Conservation (phyloP, 140 eudicot genomes). For the Stevia rebaudiana region DNA sequence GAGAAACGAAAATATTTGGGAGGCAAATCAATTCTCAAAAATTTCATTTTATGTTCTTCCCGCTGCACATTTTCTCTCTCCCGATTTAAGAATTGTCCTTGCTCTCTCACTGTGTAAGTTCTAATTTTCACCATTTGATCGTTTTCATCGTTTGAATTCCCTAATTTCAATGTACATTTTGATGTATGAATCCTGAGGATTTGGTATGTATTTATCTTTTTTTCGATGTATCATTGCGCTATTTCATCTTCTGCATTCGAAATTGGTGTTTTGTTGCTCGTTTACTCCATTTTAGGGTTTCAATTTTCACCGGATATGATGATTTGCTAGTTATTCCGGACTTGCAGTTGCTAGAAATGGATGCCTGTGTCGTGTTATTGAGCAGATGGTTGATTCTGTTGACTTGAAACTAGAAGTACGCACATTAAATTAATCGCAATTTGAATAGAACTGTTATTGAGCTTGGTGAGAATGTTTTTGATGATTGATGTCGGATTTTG, state of each 20-base stretch:
- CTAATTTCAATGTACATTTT: neutral
- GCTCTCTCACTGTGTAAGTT: constrained; percentile 25
- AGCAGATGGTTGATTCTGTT: constrained; percentile 9
- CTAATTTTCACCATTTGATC: neutral
- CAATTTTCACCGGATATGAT: neutral
- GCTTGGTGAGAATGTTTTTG: neutral
- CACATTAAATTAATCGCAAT: neutral
- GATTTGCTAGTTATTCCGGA: neutral
- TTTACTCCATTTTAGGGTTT: constrained; percentile 4
- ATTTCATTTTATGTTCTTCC: constrained; percentile 21
- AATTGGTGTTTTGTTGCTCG: neutral
- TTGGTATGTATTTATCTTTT: neutral
- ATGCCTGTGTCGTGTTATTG: neutral
- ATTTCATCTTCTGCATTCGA: neutral
- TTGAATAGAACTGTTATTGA: neutral
- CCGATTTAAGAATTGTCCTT: neutral
- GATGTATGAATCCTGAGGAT: neutral
- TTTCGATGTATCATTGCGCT: neutral
- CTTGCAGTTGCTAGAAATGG: neutral
- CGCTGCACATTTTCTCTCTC: constrained; percentile 20
- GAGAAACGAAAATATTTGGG: constrained; percentile 24
- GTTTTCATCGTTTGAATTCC: neutral
- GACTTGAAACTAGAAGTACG: neutral
- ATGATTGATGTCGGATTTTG: neutral
- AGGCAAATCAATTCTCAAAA: constrained; percentile 21